Percentiles rank a stretch among this genome's conserved stretches.
Evolutionary conservation across 208 protist species (phyloP).

Genomic region (Angomonas ambiguus): DNA sequence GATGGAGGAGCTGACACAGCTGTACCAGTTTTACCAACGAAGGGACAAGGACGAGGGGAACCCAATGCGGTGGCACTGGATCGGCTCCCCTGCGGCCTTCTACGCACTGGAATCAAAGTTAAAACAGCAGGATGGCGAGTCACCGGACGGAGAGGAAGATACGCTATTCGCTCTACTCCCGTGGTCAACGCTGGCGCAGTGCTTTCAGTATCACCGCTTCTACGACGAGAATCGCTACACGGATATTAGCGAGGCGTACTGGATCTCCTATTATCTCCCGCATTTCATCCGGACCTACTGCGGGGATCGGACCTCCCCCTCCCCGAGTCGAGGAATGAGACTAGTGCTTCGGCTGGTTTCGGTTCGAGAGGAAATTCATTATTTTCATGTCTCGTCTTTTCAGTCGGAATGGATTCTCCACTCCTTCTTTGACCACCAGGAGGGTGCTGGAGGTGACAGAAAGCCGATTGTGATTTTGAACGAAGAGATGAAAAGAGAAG

Average conservation of each 20-base stretch:
- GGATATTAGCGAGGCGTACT: slow-evolving; percentile 26
- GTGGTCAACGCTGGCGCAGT: slow-evolving; percentile 60
- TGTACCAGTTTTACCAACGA: background rate
- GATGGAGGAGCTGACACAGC: background rate
- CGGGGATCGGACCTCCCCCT: too few relatives aligned
- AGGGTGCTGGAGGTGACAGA: too few relatives aligned
- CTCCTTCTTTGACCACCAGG: too few relatives aligned
- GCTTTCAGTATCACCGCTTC: slow-evolving; percentile 59
- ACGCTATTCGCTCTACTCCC: slow-evolving; percentile 47
- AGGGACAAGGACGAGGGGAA: background rate
- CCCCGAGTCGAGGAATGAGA: slow-evolving; percentile 1
- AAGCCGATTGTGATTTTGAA: background rate
- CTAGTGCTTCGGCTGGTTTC: slow-evolving; percentile 45
- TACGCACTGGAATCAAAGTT: slow-evolving; percentile 13
- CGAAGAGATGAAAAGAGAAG: background rate
- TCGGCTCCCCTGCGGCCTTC: slow-evolving; percentile 45
- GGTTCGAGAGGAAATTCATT: slow-evolving; percentile 38
- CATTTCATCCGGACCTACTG: too few relatives aligned
- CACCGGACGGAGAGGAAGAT: background rate
- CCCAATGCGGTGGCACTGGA: slow-evolving; percentile 68
- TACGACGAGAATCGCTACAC: slow-evolving; percentile 83
- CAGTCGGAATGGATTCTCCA: too few relatives aligned
- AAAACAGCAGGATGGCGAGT: background rate
- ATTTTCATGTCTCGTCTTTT: too few relatives aligned
- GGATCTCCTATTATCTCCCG: slow-evolving; percentile 20